Evolutionary conservation across 306 rosid genomes (phyloP).

Genomic region (Adenanthera pavonina): DNA sequence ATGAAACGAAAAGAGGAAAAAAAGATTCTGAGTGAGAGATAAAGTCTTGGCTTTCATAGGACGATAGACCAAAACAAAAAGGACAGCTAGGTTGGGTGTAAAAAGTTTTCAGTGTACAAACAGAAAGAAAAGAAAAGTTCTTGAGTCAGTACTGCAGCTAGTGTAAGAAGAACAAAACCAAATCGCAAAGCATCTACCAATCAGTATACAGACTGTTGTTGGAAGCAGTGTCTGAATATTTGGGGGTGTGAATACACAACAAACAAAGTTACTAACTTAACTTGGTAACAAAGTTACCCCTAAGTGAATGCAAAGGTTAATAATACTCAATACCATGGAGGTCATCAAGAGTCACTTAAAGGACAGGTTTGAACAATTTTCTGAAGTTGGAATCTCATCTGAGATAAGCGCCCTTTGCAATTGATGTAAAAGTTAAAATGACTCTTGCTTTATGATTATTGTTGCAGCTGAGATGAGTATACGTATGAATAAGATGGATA

Average conservation of each 20-base stretch:
- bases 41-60: background rate
- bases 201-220: slow-evolving; percentile 33
- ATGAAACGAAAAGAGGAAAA: background rate
- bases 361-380: background rate
- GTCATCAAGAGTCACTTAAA: background rate
- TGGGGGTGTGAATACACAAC: background rate
- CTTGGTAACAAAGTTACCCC: slow-evolving; percentile 4
- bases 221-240: background rate
- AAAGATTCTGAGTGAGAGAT: background rate
- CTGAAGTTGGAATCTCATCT: background rate
- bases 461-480: background rate
- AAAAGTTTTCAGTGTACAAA: slow-evolving; percentile 44
- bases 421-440: background rate
- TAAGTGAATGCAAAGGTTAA: slow-evolving; percentile 1
- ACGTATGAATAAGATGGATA: background rate
- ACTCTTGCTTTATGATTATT: background rate
- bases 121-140: slow-evolving; percentile 1
- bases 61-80: slow-evolving; percentile 38
- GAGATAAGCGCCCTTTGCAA: background rate
- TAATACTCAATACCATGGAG: background rate
- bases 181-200: slow-evolving; percentile 33
- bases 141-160: slow-evolving; percentile 12
- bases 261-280: background rate
- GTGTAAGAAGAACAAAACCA: slow-evolving; percentile 27
- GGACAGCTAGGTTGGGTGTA: slow-evolving; percentile 39